These are phyloP conservation scores for Blastomyces percursus DNA, from an alignment of 2,329 filamentous ascomycete genomes.

Conservation along the genomic window DNA sequence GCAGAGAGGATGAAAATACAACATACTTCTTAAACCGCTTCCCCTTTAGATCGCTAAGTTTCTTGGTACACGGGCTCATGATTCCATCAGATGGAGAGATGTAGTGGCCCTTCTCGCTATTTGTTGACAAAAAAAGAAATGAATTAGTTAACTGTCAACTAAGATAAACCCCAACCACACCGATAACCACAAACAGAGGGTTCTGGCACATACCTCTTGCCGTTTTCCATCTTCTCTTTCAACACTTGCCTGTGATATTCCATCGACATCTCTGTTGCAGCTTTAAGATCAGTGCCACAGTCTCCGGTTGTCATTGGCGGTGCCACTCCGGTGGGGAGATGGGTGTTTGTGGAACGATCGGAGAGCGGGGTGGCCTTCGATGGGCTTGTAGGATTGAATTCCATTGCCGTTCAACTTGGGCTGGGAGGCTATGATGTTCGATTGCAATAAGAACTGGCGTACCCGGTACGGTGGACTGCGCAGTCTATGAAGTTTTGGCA, in stretches of 20 bases:
- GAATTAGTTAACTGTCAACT: background rate
- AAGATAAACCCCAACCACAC: background rate
- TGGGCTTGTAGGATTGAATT: conserved; percentile 14
- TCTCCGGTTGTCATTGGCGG: conserved; percentile 5
- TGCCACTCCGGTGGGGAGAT: conserved; percentile 11
- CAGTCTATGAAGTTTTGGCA: background rate
- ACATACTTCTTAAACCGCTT: conserved; percentile 39
- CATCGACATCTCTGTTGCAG: conserved; percentile 27
- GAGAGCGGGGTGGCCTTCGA: conserved; percentile 26
- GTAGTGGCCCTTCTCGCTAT: conserved; percentile 29
- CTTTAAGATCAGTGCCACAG: conserved; percentile 25
- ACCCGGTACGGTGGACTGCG: background rate
- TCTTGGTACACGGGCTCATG: conserved; percentile 41
- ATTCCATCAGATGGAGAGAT: conserved; percentile 41
- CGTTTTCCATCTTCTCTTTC: conserved; percentile 31
- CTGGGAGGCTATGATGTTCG: background rate
- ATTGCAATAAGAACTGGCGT: background rate
- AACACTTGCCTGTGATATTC: conserved; percentile 35
- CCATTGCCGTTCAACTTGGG: conserved; percentile 19
- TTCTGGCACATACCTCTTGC: conserved; percentile 32
- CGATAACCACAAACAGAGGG: background rate
- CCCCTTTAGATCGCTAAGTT: conserved; percentile 39
- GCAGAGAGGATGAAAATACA: background rate
- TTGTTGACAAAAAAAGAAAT: background rate
- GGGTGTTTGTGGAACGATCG: conserved; percentile 34